Conservation (phyloP, 345 rosid species). For the Limnanthes douglasii region DNA sequence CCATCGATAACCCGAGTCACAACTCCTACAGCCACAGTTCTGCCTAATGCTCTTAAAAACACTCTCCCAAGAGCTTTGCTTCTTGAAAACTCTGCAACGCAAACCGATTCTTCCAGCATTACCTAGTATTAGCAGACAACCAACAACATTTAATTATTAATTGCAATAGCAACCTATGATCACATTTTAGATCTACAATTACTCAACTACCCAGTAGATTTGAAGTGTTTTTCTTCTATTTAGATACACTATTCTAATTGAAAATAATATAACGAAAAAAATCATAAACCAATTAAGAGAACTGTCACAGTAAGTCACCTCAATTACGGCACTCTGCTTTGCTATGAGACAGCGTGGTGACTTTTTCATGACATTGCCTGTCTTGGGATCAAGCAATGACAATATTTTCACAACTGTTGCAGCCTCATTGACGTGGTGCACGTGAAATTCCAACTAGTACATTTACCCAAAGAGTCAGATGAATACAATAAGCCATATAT, state of each 20-base stretch:
- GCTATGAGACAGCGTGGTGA: constrained; percentile 66
- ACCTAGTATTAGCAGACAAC: constrained; percentile 27
- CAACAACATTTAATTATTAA: too few relatives aligned
- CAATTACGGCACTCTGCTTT: constrained; percentile 70
- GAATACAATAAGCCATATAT: too few relatives aligned
- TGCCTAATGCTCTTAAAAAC: constrained; percentile 64
- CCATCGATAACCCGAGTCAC: constrained; percentile 47
- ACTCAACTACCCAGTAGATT: neutral
- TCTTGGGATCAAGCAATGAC: constrained; percentile 69
- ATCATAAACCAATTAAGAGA: neutral
- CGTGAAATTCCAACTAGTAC: constrained; percentile 80
- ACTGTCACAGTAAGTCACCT: constrained; percentile 27
- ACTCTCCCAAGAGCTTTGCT: constrained; percentile 84
- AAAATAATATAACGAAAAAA: too few relatives aligned
- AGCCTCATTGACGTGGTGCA: constrained; percentile 80
- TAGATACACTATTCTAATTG: too few relatives aligned
- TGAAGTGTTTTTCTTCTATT: too few relatives aligned
- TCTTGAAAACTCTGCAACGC: constrained; percentile 52
- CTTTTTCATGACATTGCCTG: constrained; percentile 68
- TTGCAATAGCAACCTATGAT: too few relatives aligned
- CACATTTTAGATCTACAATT: neutral
- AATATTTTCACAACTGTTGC: constrained; percentile 49
- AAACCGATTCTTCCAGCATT: constrained; percentile 35
- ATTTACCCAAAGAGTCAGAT: too few relatives aligned
- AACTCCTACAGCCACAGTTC: constrained; percentile 63